These are phyloP conservation scores for Fraxinus floribunda DNA, from an alignment of 305 asterid species.

Conservation along the genomic window DNA sequence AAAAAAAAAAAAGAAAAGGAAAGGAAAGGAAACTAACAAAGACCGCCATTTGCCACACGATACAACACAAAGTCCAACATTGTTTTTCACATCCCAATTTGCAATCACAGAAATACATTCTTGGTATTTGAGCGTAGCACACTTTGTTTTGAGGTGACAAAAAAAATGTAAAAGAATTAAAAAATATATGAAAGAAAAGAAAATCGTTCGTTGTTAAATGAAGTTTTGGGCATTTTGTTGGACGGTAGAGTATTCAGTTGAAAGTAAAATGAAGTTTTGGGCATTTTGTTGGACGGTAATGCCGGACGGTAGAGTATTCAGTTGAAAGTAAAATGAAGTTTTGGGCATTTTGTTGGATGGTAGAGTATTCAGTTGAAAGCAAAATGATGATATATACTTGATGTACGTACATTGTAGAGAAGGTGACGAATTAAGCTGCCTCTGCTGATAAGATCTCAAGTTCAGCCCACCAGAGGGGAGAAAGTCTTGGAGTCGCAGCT, in stretches of 20 bases:
- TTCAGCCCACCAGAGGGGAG: slow-evolving; percentile 99
- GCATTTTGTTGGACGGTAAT: background rate
- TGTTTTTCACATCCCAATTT: background rate
- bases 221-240: background rate
- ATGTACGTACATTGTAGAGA: background rate
- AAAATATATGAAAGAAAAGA: slow-evolving; percentile 11
- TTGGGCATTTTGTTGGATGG: background rate
- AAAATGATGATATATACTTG: background rate
- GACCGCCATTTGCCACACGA: background rate
- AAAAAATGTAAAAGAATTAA: slow-evolving; percentile 29
- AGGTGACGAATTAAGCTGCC: slow-evolving; percentile 45
- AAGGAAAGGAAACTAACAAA: background rate
- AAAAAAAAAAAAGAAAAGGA: background rate
- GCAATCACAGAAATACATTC: slow-evolving; percentile 17
- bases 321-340: background rate
- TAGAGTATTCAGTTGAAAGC: background rate
- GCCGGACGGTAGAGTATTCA: background rate
- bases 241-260: background rate
- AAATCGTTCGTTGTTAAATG: background rate
- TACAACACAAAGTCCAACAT: background rate
- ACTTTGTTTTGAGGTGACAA: slow-evolving; percentile 16
- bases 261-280: background rate
- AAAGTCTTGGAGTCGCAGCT: slow-evolving; percentile 69
- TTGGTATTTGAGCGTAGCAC: slow-evolving; percentile 18
- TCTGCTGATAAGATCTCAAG: slow-evolving; percentile 86